Evolutionary conservation across 2,329 filamentous ascomycete species (phyloP).

Genomic region (Sporothrix variecibatus): DNA sequence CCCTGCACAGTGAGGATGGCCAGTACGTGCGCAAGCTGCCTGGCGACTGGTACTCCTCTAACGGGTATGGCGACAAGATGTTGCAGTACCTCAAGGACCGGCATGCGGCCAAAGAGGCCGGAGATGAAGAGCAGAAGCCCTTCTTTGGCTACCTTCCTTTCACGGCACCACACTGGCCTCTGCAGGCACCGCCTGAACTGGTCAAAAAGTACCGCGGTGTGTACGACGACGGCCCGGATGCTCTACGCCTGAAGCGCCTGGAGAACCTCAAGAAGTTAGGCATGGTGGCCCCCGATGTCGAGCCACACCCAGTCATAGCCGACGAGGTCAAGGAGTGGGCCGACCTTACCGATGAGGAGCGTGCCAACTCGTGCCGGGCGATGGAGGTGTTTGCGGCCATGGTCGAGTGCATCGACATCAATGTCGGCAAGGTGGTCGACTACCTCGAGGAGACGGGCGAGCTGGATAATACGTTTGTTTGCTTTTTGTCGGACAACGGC

Average conservation of each 20-base stretch:
- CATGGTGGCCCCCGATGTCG: slow-evolving; percentile 53
- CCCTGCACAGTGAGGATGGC: slow-evolving; percentile 42
- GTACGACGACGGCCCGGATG: slow-evolving; percentile 63
- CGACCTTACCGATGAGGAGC: slow-evolving; percentile 49
- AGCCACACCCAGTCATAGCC: slow-evolving; percentile 51
- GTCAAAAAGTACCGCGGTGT: slow-evolving; percentile 59
- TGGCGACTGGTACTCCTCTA: slow-evolving; percentile 49
- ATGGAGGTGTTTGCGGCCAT: slow-evolving; percentile 67
- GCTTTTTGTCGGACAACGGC: slow-evolving; percentile 29
- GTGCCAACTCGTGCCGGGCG: slow-evolving; percentile 50
- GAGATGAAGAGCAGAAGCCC: slow-evolving; percentile 41
- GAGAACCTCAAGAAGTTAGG: slow-evolving; percentile 44
- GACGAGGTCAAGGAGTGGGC: slow-evolving; percentile 52
- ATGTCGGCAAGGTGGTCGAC: slow-evolving; percentile 60
- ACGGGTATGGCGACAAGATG: slow-evolving; percentile 56
- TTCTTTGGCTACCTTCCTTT: slow-evolving; percentile 65
- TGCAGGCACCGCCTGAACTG: slow-evolving; percentile 45
- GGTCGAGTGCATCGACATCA: slow-evolving; percentile 63
- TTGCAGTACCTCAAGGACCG: slow-evolving; percentile 53
- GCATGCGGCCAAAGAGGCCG: slow-evolving; percentile 27
- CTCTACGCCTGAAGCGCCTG: slow-evolving; percentile 55
- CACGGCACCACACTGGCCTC: slow-evolving; percentile 64
- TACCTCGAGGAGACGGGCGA: slow-evolving; percentile 59
- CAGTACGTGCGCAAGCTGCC: slow-evolving; percentile 38
- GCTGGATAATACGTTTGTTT: slow-evolving; percentile 56